Evolutionary conservation across 768 basidiomycete genomes (phyloP).

Genomic region (Mycena filopes): DNA sequence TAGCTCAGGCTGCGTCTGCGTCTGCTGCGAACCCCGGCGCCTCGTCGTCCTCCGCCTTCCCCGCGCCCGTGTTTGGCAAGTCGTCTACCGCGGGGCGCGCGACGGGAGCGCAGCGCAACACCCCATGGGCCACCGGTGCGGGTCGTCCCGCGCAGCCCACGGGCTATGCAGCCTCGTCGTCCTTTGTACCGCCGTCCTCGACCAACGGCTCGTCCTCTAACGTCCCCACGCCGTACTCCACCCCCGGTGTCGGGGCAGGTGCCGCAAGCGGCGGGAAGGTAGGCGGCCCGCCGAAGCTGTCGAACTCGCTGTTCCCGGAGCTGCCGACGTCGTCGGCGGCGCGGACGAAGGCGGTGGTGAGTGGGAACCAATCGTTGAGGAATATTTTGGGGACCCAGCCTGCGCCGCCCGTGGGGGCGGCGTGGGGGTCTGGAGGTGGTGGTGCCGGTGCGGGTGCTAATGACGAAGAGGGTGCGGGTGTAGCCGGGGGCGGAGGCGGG

Average conservation of each 20-base stretch:
- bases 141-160: conserved; percentile 31
- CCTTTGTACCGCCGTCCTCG: conserved; percentile 38
- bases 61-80: conserved; percentile 51
- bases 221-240: conserved; percentile 28
- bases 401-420: conserved; percentile 40
- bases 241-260: conserved; percentile 18
- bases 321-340: conserved; percentile 60
- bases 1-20: conserved; percentile 81
- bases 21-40: conserved; percentile 40
- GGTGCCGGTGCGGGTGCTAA: background rate
- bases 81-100: conserved; percentile 58
- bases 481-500: conserved; percentile 63
- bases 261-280: conserved; percentile 17
- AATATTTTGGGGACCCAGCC: conserved; percentile 69
- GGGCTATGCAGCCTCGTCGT: conserved; percentile 35
- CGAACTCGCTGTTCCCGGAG: conserved; percentile 73
- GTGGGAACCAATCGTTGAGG: conserved; percentile 73
- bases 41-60: conserved; percentile 47
- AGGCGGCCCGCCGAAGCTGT: conserved; percentile 57
- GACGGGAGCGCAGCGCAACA: conserved; percentile 59
- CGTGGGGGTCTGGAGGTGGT: conserved; percentile 49
- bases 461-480: conserved; percentile 31
- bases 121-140: conserved; percentile 65
- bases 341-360: conserved; percentile 57
- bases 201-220: conserved; percentile 35